Base-by-base conservation (phyloP, 2,329 filamentous ascomycete genomes). In the Calonectria fujianensis region DNA sequence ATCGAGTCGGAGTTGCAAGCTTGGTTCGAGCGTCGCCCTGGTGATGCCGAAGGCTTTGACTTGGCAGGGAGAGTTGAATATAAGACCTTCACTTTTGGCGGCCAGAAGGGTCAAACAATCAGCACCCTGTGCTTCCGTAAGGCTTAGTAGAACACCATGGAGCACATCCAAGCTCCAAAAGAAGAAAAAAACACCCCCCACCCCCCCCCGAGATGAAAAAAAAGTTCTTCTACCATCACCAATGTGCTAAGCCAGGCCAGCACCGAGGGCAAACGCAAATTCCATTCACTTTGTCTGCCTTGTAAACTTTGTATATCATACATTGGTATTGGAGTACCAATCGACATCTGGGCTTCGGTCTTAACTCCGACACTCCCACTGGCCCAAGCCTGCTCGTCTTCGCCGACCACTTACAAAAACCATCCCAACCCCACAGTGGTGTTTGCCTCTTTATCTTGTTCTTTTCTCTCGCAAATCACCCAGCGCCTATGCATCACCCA, bases 41-140 rank as follows among this genome's bases (percentile, higher is more conserved):
- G 35, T 10, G 41, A 70, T 4, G 80, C 68, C n/a, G 80, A 79
- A 31, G 82, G 87, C 65, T 89, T 97, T 79, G 87, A 88, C 75
- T 91, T 92, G 72, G 92, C 91, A 69, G 93, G 91, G 1, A 90
- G 91, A 79, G 92, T 98, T 70, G 91, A 93, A 82, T 98, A 98
- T 85, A 94, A 92, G 29, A 94, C 92, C 68, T 98, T 98, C 85
- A 94, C 92, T 72, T 99, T 98, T 87, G 96, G 96, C 0, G 96
- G 96, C 8, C 91, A 92, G 83, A 94, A 95, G 82, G 96, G 96
- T 2, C 95, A 97, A 87, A 95, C 94, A 2, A 95, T 98, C 51
- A 96, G 94, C 81, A 98, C 94, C 73, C 84, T 98, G 69, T 96
- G 95, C 82, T 98, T 98, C 84, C 89, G 88, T 76, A 93, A 79